Conservation (phyloP, 768 basidiomycete species). For the Pleurotus eryngii region DNA sequence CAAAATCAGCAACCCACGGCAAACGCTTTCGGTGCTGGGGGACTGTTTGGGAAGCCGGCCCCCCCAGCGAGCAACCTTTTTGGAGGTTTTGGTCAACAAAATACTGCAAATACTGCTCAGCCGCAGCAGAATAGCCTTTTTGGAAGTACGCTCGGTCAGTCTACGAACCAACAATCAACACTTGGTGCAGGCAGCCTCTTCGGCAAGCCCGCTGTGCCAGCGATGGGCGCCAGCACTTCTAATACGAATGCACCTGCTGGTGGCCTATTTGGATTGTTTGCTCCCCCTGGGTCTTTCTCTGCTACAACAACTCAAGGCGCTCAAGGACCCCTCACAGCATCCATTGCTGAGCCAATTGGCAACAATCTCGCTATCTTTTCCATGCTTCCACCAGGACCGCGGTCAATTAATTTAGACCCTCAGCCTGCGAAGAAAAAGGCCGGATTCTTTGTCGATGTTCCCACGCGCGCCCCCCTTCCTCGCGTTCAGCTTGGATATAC, state of each 20-base stretch:
- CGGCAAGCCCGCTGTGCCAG: slow-evolving; percentile 46
- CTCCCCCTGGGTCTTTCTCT: slow-evolving; percentile 31
- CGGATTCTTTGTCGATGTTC: slow-evolving; percentile 73
- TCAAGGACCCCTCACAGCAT: slow-evolving; percentile 70
- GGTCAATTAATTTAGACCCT: slow-evolving; percentile 55
- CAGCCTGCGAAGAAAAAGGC: slow-evolving; percentile 70
- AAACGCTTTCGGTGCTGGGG: slow-evolving; percentile 9
- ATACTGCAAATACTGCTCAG: slow-evolving; percentile 25
- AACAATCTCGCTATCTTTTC: slow-evolving; percentile 71
- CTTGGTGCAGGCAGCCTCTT: slow-evolving; percentile 50
- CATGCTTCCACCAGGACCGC: slow-evolving; percentile 71
- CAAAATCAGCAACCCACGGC: slow-evolving; percentile 8
- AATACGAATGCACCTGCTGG: slow-evolving; percentile 15
- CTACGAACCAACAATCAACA: slow-evolving; percentile 33
- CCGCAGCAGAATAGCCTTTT: slow-evolving; percentile 40
- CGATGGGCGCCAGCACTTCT: slow-evolving; percentile 41
- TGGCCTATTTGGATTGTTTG: slow-evolving; percentile 41
- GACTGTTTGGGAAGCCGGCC: slow-evolving; percentile 35
- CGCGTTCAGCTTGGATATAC: slow-evolving; percentile 64
- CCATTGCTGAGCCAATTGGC: slow-evolving; percentile 83
- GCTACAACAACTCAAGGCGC: slow-evolving; percentile 42
- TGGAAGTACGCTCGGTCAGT: slow-evolving; percentile 48
- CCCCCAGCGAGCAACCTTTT: slow-evolving; percentile 30
- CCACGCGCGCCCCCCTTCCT: slow-evolving; percentile 68
- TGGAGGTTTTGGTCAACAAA: slow-evolving; percentile 41